phyloP scores from a whole-genome alignment of 257 asterid genomes.

The Nicotiana tomentosiformis region DNA sequence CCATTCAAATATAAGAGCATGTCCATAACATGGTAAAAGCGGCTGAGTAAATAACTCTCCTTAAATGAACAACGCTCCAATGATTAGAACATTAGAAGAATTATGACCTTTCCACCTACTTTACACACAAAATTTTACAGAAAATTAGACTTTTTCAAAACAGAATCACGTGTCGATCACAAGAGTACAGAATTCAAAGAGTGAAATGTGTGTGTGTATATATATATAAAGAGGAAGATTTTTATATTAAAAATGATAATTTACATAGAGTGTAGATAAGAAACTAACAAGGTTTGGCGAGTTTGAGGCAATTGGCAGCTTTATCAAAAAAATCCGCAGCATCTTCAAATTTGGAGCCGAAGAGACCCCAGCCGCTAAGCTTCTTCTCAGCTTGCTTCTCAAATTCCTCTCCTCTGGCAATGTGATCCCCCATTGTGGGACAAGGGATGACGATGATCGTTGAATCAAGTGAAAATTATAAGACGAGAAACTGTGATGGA shows the following conservation, averaged over 20 bases:
- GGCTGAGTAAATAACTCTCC: no score
- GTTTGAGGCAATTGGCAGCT: slow-evolving; percentile 78
- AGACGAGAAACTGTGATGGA: neutral
- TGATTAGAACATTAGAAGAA: no score
- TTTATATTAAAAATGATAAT: no score
- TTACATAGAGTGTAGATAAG: neutral
- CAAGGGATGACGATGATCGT: neutral
- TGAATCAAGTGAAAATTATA: neutral
- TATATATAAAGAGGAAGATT: neutral
- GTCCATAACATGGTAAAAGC: no score
- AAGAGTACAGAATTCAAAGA: no score
- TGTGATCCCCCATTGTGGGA: slow-evolving; percentile 57
- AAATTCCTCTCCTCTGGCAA: slow-evolving; percentile 57
- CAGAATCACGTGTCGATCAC: no score
- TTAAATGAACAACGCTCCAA: no score
- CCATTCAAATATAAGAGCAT: no score
- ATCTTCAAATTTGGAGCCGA: slow-evolving; percentile 74
- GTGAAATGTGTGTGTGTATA: no score
- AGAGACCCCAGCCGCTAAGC: slow-evolving; percentile 67
- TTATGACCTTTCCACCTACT: no score
- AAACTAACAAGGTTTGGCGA: slow-evolving; percentile 69
- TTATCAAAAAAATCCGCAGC: slow-evolving; percentile 75
- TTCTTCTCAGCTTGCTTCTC: slow-evolving; percentile 81
- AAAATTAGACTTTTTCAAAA: no score
- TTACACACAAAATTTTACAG: no score